These are phyloP conservation scores for Aspergillus ustus DNA, from an alignment of 2,329 filamentous ascomycete genomes.

Conservation along the genomic window DNA sequence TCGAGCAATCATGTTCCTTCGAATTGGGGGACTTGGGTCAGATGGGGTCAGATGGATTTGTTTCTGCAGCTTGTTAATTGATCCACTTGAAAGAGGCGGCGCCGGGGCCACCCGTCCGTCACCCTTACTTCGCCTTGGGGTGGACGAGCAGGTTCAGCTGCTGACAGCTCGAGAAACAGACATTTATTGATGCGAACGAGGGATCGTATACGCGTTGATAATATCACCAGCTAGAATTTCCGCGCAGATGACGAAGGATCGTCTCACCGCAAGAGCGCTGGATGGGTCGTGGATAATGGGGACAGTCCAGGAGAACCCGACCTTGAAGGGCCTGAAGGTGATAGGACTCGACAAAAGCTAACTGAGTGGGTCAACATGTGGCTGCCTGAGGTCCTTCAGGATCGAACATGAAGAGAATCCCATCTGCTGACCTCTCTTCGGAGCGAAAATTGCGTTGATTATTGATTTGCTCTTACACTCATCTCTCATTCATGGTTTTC, in stretches of 20 bases:
- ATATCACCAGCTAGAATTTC: neutral
- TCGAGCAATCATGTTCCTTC: neutral
- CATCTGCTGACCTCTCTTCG: neutral
- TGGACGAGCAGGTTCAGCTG: neutral
- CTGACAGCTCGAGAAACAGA: neutral
- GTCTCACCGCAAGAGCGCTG: neutral
- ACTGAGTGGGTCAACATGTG: neutral
- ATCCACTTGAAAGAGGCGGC: neutral
- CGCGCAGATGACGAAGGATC: neutral
- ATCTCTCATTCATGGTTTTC: neutral
- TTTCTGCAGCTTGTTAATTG: neutral
- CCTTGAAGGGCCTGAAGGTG: neutral
- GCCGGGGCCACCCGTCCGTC: neutral
- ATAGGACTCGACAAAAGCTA: neutral
- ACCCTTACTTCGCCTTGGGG: neutral
- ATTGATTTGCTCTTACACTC: neutral
- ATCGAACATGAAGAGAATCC: neutral
- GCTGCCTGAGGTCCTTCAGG: neutral
- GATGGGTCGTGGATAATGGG: neutral
- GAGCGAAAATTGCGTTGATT: neutral
- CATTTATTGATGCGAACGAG: neutral
- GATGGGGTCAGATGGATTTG: neutral
- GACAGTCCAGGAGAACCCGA: too few relatives aligned
- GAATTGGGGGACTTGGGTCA: neutral
- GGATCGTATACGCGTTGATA: neutral